Base-by-base conservation (phyloP, 2,329 filamentous ascomycete species). In the Lachnellula cervina region DNA sequence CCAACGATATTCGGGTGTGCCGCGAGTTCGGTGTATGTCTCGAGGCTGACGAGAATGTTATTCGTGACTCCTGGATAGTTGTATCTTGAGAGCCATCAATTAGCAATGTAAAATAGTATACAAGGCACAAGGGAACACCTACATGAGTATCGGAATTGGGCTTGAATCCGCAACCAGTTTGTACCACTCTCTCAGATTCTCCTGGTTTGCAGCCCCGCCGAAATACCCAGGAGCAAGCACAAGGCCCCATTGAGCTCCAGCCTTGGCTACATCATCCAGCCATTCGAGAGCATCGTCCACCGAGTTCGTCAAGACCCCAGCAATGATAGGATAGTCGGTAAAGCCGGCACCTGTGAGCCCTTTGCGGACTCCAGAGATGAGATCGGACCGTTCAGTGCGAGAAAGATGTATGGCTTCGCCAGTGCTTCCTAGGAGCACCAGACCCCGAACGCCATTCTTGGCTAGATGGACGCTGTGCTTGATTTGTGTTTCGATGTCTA, bases 211-310 rank as follows among this genome's bases (percentile, higher is more conserved):
- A 9, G 76, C 77, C 0, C 73, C 68, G 2, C 80, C 82, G 69
- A 86, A 87, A 67, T 86, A 87, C 0, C 82, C 82, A 0, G 83
- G 83, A 43, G 80, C 80, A 43, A 87, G 74, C 9, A 84, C 81
- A 55, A 87, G 72, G 16, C 81, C 83, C 75, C 79, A 85, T 62
- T 82, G 78, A n/a, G 80, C 81, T n/a, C 82, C 81, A 1, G 82
- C 80, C 43, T 76, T 71, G 56, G 77, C 76, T 55, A 79, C 78
- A 57, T 72, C 69, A 5, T 66, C 49, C 34, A 75, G 56, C 67
- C 80, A 80, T 58, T 78, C 71, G 7, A 85, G 66, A 1, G 77
- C 77, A 61, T 82, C 79, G 35, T 80, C 77, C n/a, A 83, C 71
- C 51, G 76, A 77, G 66, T 83, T 79, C 19, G 77, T 76, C 35